A percentile compares a stretch with the other conserved stretches of the same genome.
Conservation (phyloP, 2,329 filamentous ascomycete species). For the Metarhizium anisopliae region DNA sequence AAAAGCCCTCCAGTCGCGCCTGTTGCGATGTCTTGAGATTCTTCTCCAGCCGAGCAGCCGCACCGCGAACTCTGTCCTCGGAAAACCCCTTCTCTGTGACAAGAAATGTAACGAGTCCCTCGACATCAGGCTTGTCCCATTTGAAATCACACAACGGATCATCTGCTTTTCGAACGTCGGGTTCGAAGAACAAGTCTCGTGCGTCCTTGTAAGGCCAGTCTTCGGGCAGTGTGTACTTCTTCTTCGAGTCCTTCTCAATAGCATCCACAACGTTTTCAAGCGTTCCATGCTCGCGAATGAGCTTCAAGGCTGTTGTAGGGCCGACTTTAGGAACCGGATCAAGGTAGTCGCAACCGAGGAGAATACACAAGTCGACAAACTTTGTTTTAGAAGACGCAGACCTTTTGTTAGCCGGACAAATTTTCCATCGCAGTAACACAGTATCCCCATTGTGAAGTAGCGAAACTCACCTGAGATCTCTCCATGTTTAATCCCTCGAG, state of each 20-base stretch:
- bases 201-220: conserved; percentile 95
- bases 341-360: conserved; percentile 95
- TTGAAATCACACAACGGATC: conserved; percentile 91
- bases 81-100: conserved; percentile 95
- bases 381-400: conserved; percentile 25
- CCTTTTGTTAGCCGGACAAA: not conserved
- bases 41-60: conserved; percentile 72
- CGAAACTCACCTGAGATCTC: conserved; percentile 57
- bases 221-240: conserved; percentile 81
- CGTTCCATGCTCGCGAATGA: conserved; percentile 85
- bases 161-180: conserved; percentile 77
- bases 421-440: not conserved
- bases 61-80: conserved; percentile 81
- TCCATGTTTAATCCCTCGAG: conserved; percentile 86
- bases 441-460: not conserved
- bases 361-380: conserved; percentile 97
- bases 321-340: conserved; percentile 94
- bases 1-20: conserved; percentile 88
- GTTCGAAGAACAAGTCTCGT: conserved; percentile 82
- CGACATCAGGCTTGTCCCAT: conserved; percentile 89
- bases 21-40: conserved; percentile 88
- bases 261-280: conserved; percentile 80
- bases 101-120: conserved; percentile 81
- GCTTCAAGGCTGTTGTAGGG: conserved; percentile 80
- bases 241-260: conserved; percentile 66